These are phyloP conservation scores for Fomitiporia mediterranea DNA, from an alignment of 1,284 basidiomycete genomes.

Conservation along the genomic window DNA sequence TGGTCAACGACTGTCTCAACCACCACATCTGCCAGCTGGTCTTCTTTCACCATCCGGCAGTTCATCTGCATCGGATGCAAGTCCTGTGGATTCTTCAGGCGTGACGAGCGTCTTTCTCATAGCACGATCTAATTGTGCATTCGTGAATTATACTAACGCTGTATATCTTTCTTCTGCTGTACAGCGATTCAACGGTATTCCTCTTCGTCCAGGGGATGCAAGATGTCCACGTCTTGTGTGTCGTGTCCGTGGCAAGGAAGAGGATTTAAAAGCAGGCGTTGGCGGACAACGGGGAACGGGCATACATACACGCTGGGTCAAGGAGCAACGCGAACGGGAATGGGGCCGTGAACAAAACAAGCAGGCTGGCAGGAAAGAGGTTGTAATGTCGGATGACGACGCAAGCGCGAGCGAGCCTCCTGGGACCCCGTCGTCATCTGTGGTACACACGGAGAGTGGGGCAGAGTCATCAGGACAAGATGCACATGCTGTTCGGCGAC, in stretches of 20 bases:
- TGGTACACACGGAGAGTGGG: constrained; percentile 16
- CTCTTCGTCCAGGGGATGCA: constrained; percentile 62
- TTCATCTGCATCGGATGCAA: constrained; percentile 18
- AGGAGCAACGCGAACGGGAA: constrained; percentile 47
- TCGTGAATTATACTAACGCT: constrained; percentile 81
- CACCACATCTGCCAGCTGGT: constrained; percentile 20
- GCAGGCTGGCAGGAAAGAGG: constrained; percentile 23
- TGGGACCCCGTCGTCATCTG: constrained; percentile 25
- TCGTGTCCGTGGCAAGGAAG: constrained; percentile 78
- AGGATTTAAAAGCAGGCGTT: constrained; percentile 86
- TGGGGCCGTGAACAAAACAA: constrained; percentile 15
- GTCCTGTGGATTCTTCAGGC: constrained; percentile 39
- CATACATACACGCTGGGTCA: constrained; percentile 78
- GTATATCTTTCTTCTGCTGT: constrained; percentile 66
- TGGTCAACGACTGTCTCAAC: constrained; percentile 9
- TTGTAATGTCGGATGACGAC: constrained; percentile 21
- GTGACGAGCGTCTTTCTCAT: constrained; percentile 91
- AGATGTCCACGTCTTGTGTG: constrained; percentile 81
- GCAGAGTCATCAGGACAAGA: constrained; percentile 20
- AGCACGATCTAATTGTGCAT: constrained; percentile 87
- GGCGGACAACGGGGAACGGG: constrained; percentile 87
- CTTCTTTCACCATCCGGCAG: constrained; percentile 11
- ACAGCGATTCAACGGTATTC: constrained; percentile 63
- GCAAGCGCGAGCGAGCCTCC: constrained; percentile 24
- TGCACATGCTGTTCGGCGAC: constrained; percentile 15